These are phyloP conservation scores for Coniochaeta prunicola DNA, from an alignment of 2,329 filamentous ascomycete species.

Conservation along the genomic window DNA sequence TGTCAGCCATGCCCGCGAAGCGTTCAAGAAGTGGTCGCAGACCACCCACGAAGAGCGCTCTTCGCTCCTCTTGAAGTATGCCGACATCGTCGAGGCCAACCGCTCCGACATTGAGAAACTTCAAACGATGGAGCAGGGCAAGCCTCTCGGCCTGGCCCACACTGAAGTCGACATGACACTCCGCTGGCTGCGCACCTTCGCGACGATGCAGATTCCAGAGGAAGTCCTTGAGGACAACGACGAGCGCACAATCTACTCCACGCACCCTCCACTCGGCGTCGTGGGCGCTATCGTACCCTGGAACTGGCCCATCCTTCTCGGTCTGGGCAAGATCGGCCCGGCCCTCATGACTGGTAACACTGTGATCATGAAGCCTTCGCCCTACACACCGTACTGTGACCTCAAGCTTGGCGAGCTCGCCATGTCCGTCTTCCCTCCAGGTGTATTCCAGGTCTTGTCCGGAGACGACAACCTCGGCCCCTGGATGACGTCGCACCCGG, in stretches of 20 bases:
- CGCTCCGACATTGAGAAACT: constrained; percentile 10
- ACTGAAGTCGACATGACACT: constrained; percentile 12
- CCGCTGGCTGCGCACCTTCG: constrained; percentile 12
- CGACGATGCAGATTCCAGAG: constrained; percentile 20
- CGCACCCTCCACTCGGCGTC: constrained; percentile 39
- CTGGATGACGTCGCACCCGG: constrained; percentile 43
- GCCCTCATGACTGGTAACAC: constrained; percentile 44
- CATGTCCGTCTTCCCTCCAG: constrained; percentile 40
- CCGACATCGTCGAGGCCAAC: constrained; percentile 25
- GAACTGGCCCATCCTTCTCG: constrained; percentile 46
- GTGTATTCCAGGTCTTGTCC: constrained; percentile 48
- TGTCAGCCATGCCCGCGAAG: constrained; percentile 25
- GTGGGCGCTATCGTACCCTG: constrained; percentile 51
- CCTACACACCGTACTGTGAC: constrained; percentile 44
- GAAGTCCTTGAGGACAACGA: constrained; percentile 28
- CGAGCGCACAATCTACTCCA: constrained; percentile 14
- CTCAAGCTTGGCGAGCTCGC: constrained; percentile 46
- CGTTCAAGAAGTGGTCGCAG: constrained; percentile 29
- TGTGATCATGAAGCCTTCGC: constrained; percentile 52
- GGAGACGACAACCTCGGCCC: constrained; percentile 48
- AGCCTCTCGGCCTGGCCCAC: constrained; percentile 9
- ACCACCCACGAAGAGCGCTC: constrained; percentile 25
- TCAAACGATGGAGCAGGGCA: constrained; percentile 15
- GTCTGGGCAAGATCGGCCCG: constrained; percentile 41
- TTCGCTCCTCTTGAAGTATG: constrained; percentile 18